phyloP scores from a whole-genome alignment of 495 filamentous ascomycete species.

The Neurospora sp. region DNA sequence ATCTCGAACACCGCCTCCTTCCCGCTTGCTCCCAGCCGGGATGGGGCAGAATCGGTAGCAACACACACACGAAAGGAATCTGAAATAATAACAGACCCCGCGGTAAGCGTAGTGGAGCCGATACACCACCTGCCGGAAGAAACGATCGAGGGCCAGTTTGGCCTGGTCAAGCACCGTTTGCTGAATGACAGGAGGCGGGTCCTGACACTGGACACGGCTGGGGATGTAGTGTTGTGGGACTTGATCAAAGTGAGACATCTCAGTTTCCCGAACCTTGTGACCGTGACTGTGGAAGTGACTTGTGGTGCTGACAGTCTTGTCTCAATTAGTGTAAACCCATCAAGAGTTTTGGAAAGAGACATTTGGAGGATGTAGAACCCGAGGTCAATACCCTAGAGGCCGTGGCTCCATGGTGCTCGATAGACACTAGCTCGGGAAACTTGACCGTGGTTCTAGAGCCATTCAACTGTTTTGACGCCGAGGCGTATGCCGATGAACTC shows the following conservation, averaged over 20 bases:
- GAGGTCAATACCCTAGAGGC: conserved; percentile 82
- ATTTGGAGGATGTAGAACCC: conserved; percentile 83
- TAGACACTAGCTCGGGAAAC: conserved; percentile 85
- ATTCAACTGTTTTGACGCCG: conserved; percentile 95
- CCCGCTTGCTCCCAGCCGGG: conserved; percentile 36
- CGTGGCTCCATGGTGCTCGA: conserved; percentile 88
- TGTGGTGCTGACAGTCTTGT: conserved; percentile 7
- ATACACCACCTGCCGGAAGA: conserved; percentile 68
- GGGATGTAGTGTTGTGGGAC: conserved; percentile 96
- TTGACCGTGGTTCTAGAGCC: conserved; percentile 85
- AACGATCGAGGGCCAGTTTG: conserved; percentile 90
- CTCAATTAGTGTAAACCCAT: conserved; percentile 63
- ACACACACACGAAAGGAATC: conserved; percentile 45
- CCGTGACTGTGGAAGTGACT: not conserved
- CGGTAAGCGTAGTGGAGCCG: conserved; percentile 48
- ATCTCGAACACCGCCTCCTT: conserved; percentile 78
- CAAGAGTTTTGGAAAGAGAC: conserved; percentile 78
- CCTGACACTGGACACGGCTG: conserved; percentile 86
- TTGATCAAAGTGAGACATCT: conserved; percentile 54
- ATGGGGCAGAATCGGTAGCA: conserved; percentile 31
- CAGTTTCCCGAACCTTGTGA: conserved; percentile 1
- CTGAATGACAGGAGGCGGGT: conserved; percentile 85
- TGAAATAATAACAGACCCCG: conserved; percentile 49
- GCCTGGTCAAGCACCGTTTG: conserved; percentile 84
- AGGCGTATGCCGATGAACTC: conserved; percentile 90